Base-by-base conservation (phyloP, 192 early-diverging fungal genomes). In the Entomortierella parvispora region DNA sequence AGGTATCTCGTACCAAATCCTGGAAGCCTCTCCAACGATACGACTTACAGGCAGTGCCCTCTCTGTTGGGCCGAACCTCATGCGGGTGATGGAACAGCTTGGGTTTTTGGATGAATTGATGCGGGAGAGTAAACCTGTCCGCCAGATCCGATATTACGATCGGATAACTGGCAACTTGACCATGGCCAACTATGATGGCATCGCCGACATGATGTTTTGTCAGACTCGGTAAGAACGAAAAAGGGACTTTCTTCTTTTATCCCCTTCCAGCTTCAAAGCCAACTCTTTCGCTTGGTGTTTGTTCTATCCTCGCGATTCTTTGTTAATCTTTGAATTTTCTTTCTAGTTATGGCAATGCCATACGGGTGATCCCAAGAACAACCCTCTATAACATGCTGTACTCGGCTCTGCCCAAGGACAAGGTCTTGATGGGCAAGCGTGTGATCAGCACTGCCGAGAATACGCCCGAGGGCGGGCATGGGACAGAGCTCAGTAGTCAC, bases 341-440 rank as follows among this genome's bases (percentile, higher is more conserved):
- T 55, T 32, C 33, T 55, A 61, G 59, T 4, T 61, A 61, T 31
- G 59, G 59, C 15, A 61, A 33, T 33, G 59, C 59, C 17, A 61
- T 61, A 6, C 59, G 59, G 5, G 25, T 46, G 45, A 49, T 61
- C 9, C 45, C 59, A 34, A 11, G 59, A 7, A 25, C 59, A 23
- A 46, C 31, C 6, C 28, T 61, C 2, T 17, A 47, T n/a, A 31
- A 33, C n/a, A 44, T 61, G 4, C 46, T 61, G 2, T n/a, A 31
- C 2, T 29, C 29, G 2, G 29, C 29, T 15, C 20, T 61, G 28
- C 59, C 59, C 9, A 14, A 9, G 6, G 28, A 48, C 31, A 61
- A 61, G 26, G 7, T 61, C 22, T 43, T 61, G 5, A 26, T 61
- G 15, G 59, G 59, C 3, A 61, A 61, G 33, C 59, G 59, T 28